Conservation (phyloP, 2,329 filamentous ascomycete species). For the Elsinoe batatas region DNA sequence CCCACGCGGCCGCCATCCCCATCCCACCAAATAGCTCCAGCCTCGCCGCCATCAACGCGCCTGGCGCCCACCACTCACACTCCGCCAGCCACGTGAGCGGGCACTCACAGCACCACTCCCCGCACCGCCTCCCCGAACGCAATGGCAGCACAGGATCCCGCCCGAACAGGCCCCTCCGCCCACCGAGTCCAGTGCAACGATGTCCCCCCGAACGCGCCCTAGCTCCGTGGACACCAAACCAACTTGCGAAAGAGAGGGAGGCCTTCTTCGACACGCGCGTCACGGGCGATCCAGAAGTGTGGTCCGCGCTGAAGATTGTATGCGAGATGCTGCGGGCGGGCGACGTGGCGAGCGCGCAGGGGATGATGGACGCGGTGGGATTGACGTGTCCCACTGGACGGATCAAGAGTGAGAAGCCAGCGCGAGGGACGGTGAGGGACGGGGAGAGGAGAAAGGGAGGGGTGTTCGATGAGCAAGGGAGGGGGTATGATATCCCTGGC, state of each 20-base stretch:
- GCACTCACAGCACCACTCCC: neutral
- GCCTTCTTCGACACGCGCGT: conserved; percentile 91
- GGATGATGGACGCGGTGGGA: conserved; percentile 67
- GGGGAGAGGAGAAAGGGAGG: conserved; percentile 24
- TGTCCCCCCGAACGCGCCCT: conserved; percentile 15
- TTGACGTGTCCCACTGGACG: conserved; percentile 36
- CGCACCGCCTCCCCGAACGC: conserved; percentile 9
- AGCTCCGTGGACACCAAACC: conserved; percentile 57
- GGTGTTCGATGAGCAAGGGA: conserved; percentile 36
- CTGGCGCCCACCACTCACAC: neutral
- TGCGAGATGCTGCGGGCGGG: conserved; percentile 55
- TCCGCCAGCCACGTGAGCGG: conserved; percentile 8
- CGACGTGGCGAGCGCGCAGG: conserved; percentile 52
- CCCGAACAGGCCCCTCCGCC: conserved; percentile 22
- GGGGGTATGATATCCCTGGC: conserved; percentile 34
- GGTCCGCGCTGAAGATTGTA: conserved; percentile 62
- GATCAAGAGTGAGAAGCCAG: conserved; percentile 18
- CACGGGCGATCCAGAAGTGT: conserved; percentile 65
- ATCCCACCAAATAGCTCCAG: conserved; percentile 13
- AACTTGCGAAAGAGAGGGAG: conserved; percentile 59
- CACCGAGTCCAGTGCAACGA: conserved; percentile 18
- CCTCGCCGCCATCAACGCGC: conserved; percentile 14
- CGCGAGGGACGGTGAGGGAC: conserved; percentile 13
- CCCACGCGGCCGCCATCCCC: conserved; percentile 10
- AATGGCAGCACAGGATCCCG: conserved; percentile 12